phyloP scores from a whole-genome alignment of 257 asterid genomes.

The Avicennia marina region DNA sequence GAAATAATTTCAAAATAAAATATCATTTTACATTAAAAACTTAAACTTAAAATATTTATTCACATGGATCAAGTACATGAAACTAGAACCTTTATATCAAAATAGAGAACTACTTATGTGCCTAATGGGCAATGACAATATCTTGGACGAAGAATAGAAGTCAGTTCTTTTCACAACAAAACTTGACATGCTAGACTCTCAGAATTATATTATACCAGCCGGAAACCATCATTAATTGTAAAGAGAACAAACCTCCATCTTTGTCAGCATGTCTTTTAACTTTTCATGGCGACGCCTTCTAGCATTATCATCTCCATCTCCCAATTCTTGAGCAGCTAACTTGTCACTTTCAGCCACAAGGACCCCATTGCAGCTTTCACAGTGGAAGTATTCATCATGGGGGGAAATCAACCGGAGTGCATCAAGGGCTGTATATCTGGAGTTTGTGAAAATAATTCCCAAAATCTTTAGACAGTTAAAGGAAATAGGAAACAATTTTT shows the following conservation, averaged over 20 bases:
- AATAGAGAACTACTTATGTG: too few species aligned
- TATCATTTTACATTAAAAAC: too few species aligned
- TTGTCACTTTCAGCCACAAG: constrained; percentile 85
- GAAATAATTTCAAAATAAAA: too few species aligned
- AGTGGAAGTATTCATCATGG: constrained; percentile 80
- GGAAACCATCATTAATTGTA: constrained; percentile 2
- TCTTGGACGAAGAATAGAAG: too few species aligned
- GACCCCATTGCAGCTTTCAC: constrained; percentile 82
- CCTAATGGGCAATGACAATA: too few species aligned
- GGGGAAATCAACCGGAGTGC: constrained; percentile 71
- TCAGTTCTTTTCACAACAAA: background rate
- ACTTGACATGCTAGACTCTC: background rate
- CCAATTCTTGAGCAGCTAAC: constrained; percentile 63
- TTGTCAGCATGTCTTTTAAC: constrained; percentile 66
- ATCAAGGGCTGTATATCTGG: constrained; percentile 62
- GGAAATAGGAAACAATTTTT: background rate
- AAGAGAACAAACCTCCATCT: constrained; percentile 72
- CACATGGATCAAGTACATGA: too few species aligned
- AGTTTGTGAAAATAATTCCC: constrained; percentile 11
- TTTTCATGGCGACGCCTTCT: constrained; percentile 79
- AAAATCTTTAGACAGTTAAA: background rate
- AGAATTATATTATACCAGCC: background rate
- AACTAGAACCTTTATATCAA: too few species aligned
- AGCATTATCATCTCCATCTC: constrained; percentile 93
- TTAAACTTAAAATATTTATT: too few species aligned